These are phyloP conservation scores for Dendrobium nobile DNA, from an alignment of 106 monocot species.

Conservation along the genomic window DNA sequence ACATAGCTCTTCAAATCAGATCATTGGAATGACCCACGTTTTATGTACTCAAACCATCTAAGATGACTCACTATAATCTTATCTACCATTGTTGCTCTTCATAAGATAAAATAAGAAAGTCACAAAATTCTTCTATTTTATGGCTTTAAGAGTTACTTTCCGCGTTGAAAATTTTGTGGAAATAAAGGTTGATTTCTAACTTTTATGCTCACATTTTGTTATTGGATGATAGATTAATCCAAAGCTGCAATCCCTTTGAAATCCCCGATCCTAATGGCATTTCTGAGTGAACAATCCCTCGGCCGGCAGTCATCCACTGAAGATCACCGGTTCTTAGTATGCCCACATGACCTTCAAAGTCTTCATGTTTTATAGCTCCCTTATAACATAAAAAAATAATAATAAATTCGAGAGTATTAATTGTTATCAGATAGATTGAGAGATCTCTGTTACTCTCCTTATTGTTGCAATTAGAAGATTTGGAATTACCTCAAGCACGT, in stretches of 20 bases:
- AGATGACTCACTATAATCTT: too few relatives aligned
- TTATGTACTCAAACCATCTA: too few relatives aligned
- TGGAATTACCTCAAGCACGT: constrained; percentile 66
- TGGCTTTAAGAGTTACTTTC: too few relatives aligned
- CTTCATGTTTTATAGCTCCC: constrained; percentile 78
- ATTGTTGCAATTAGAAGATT: neutral
- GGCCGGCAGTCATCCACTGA: constrained; percentile 90
- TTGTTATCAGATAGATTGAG: too few relatives aligned
- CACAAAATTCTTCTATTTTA: too few relatives aligned
- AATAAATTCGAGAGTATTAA: too few relatives aligned
- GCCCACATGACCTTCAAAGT: constrained; percentile 70
- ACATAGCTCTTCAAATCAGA: too few relatives aligned
- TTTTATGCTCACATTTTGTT: constrained; percentile 59
- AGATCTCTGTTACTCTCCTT: too few relatives aligned
- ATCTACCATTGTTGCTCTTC: neutral
- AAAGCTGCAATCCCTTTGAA: constrained; percentile 75
- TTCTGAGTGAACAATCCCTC: constrained; percentile 78
- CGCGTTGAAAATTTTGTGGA: too few relatives aligned
- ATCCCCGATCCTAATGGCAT: constrained; percentile 54
- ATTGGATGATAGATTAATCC: constrained; percentile 78
- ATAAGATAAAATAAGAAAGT: neutral
- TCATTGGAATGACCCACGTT: too few relatives aligned
- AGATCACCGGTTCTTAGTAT: constrained; percentile 70
- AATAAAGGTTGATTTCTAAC: neutral
- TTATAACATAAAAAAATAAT: constrained; percentile 6